Conservation (phyloP, 176 grass and related monocot species). For the Zoysia japonica region DNA sequence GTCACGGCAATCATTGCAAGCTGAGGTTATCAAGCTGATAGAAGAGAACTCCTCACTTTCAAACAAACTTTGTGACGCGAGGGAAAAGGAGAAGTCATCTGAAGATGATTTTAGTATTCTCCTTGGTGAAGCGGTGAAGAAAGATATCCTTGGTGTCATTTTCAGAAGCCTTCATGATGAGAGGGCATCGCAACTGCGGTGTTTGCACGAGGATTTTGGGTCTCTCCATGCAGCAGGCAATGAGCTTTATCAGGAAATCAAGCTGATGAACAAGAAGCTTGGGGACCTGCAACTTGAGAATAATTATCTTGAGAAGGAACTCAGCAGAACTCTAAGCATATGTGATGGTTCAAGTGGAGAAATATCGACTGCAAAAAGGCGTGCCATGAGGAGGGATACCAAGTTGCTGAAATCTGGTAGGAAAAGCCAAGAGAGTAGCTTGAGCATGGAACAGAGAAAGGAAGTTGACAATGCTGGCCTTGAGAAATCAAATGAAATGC, state of each 20-base stretch:
- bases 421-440: slow-evolving; percentile 40
- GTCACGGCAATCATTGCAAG: slow-evolving; percentile 61
- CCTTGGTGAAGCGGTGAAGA: slow-evolving; percentile 54
- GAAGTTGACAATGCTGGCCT: slow-evolving; percentile 53
- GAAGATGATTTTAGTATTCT: slow-evolving; percentile 59
- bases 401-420: slow-evolving; percentile 58
- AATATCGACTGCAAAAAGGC: slow-evolving; percentile 34
- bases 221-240: slow-evolving; percentile 57
- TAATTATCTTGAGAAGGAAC: slow-evolving; percentile 62
- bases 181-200: slow-evolving; percentile 52
- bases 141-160: slow-evolving; percentile 61
- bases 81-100: slow-evolving; percentile 43
- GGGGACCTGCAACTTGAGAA: slow-evolving; percentile 62
- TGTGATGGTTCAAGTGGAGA: slow-evolving; percentile 53
- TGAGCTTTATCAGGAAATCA: slow-evolving; percentile 62
- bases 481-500: slow-evolving; percentile 54
- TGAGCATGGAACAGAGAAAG: slow-evolving; percentile 46
- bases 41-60: slow-evolving; percentile 72
- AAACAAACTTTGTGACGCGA: slow-evolving; percentile 51
- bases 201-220: slow-evolving; percentile 53
- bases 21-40: slow-evolving; percentile 61
- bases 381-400: slow-evolving; percentile 38
- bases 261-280: slow-evolving; percentile 57
- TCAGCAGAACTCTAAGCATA: slow-evolving; percentile 49
- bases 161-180: slow-evolving; percentile 66